Conservation (phyloP, 2,329 filamentous ascomycete genomes). For the Tetracladium maxilliforme region DNA sequence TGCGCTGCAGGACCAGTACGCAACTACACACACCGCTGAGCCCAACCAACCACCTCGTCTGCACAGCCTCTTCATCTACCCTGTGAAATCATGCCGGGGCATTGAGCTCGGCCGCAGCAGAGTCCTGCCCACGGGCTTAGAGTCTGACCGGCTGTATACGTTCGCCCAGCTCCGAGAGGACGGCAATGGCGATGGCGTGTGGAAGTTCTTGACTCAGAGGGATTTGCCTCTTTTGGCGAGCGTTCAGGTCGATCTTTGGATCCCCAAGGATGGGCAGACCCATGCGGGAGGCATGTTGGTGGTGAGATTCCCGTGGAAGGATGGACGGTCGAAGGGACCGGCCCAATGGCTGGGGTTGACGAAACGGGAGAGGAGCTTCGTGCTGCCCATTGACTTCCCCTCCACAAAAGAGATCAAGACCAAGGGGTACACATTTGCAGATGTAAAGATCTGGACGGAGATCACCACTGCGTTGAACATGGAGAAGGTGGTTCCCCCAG, state of each 20-base stretch:
- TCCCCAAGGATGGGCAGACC: slow-evolving; percentile 28
- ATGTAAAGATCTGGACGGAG: slow-evolving; percentile 54
- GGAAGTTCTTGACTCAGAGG: slow-evolving; percentile 59
- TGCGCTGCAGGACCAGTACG: too few relatives aligned
- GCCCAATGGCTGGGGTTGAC: slow-evolving; percentile 30
- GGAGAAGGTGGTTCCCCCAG: slow-evolving; percentile 39
- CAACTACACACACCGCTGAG: too few relatives aligned
- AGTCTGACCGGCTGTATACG: slow-evolving; percentile 70
- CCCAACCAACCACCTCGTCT: too few relatives aligned
- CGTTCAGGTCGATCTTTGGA: slow-evolving; percentile 53
- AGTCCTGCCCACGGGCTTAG: slow-evolving; percentile 54
- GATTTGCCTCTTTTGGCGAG: slow-evolving; percentile 58
- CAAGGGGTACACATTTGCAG: slow-evolving; percentile 41
- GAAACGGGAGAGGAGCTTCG: slow-evolving; percentile 45
- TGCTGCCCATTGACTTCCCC: slow-evolving; percentile 53
- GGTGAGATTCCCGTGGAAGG: slow-evolving; percentile 49
- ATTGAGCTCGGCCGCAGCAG: slow-evolving; percentile 55
- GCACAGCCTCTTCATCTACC: slow-evolving; percentile 66
- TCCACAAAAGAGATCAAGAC: slow-evolving; percentile 37
- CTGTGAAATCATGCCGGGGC: slow-evolving; percentile 68
- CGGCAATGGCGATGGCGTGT: slow-evolving; percentile 30
- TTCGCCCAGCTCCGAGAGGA: slow-evolving; percentile 50
- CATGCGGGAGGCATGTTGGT: slow-evolving; percentile 46
- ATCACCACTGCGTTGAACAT: slow-evolving; percentile 38
- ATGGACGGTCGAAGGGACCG: slow-evolving; percentile 29